Evolutionary conservation across 2,329 filamentous ascomycete species (phyloP).

Genomic region (Lasiodiplodia sp.): DNA sequence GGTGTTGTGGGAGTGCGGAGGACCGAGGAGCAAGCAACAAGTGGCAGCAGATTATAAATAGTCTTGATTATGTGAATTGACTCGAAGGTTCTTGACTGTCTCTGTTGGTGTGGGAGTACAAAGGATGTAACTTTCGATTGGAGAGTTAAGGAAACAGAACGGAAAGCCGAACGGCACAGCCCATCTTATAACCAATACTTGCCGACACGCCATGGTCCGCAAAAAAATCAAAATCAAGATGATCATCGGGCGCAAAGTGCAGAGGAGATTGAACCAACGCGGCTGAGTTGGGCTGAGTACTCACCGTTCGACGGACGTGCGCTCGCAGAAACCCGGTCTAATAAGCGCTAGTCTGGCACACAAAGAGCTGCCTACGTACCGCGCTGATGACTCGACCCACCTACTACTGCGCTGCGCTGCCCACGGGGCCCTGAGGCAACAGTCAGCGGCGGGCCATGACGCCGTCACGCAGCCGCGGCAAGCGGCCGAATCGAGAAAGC

Average conservation of each 20-base stretch:
- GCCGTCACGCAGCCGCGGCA: neutral
- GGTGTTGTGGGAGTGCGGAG: neutral
- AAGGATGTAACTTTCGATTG: neutral
- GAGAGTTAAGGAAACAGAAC: neutral
- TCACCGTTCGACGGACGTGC: slow-evolving; percentile 11
- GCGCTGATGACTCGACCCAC: slow-evolving; percentile 17
- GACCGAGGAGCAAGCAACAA: neutral
- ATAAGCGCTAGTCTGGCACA: slow-evolving; percentile 12
- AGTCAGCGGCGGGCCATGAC: neutral
- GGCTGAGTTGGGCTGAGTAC: slow-evolving; percentile 25
- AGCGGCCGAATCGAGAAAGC: neutral
- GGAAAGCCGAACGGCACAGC: neutral
- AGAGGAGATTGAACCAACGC: slow-evolving; percentile 7
- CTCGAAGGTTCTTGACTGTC: neutral
- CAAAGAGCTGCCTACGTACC: slow-evolving; percentile 14
- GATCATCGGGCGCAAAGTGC: slow-evolving; percentile 19
- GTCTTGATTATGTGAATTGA: neutral
- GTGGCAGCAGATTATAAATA: neutral
- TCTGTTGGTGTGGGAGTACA: neutral
- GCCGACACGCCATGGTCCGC: slow-evolving; percentile 4
- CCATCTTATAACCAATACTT: neutral
- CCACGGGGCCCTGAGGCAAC: slow-evolving; percentile 2
- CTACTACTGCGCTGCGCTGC: neutral
- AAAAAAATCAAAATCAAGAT: neutral
- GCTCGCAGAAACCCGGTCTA: slow-evolving; percentile 8